Percentiles rank a stretch among this genome's conserved stretches.
Evolutionary conservation across 31 red algal genomes (phyloP).

Genomic region (Pterothamnion heteromorphum): DNA sequence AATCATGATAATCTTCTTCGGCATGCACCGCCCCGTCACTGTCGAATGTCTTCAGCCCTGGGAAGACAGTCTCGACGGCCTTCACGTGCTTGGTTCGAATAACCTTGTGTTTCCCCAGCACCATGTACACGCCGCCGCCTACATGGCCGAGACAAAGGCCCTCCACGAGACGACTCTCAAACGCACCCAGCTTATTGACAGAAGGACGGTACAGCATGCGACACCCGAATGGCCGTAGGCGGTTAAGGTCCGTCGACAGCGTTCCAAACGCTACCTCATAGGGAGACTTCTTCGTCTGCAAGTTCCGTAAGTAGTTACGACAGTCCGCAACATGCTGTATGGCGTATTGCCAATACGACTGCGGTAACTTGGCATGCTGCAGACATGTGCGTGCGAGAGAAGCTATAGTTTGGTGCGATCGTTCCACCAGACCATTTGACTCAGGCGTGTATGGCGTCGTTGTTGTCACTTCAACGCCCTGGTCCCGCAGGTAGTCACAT

Average conservation of each 20-base stretch:
- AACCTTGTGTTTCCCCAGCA: not conserved
- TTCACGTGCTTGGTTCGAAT: constrained; percentile 15
- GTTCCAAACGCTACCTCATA: not conserved
- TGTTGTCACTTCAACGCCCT: not conserved
- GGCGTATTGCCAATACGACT: not conserved
- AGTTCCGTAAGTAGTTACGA: not conserved
- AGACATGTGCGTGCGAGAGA: not conserved
- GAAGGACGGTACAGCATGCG: not conserved
- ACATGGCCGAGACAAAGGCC: constrained; percentile 8
- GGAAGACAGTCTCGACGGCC: not conserved
- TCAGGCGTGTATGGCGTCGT: constrained; percentile 30
- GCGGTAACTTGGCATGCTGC: not conserved
- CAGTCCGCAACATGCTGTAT: not conserved
- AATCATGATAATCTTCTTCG: not conserved
- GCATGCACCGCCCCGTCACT: not conserved
- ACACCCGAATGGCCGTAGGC: constrained; percentile 22
- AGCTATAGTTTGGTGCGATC: not conserved
- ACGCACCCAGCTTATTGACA: not conserved
- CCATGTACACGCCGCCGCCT: constrained; percentile 9
- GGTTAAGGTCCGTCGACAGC: not conserved
- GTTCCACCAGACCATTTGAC: constrained; percentile 50
- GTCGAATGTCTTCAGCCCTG: not conserved
- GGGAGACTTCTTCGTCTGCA: not conserved
- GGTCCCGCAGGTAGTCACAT: not conserved
- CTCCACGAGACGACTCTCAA: not conserved